Evolutionary conservation across 164 flowering plant genomes (phyloP).

Genomic region (Magnolia officinalis): DNA sequence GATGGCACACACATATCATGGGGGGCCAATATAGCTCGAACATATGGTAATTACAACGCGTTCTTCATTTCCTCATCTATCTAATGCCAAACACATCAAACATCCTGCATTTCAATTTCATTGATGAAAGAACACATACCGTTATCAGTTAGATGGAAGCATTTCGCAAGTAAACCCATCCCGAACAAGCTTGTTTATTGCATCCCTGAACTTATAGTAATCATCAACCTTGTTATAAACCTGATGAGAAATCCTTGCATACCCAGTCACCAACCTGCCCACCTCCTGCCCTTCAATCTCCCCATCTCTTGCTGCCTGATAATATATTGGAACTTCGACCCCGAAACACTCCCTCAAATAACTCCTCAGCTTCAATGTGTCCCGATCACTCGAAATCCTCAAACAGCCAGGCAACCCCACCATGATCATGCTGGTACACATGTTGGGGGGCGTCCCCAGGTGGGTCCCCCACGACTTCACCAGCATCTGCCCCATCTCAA

Average conservation of each 20-base stretch:
- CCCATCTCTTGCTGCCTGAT: slow-evolving; percentile 37
- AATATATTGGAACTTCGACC: slow-evolving; percentile 71
- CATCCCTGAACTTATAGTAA: slow-evolving; percentile 64
- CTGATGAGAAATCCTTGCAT: slow-evolving; percentile 77
- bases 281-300: slow-evolving; percentile 21
- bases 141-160: slow-evolving; percentile 28
- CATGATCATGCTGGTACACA: slow-evolving; percentile 89
- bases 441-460: slow-evolving; percentile 70
- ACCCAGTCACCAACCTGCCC: slow-evolving; percentile 40
- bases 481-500: slow-evolving; percentile 87
- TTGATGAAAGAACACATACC: slow-evolving; percentile 25
- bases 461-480: slow-evolving; percentile 77
- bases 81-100: not conserved
- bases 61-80: too few species aligned
- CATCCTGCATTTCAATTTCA: not conserved
- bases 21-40: too few species aligned
- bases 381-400: slow-evolving; percentile 54
- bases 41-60: too few species aligned
- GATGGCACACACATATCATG: too few species aligned
- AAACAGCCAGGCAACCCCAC: slow-evolving; percentile 72
- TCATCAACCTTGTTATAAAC: slow-evolving; percentile 67
- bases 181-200: slow-evolving; percentile 48
- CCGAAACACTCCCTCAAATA: slow-evolving; percentile 55
- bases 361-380: slow-evolving; percentile 49
- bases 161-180: slow-evolving; percentile 49